Percentiles rank a stretch among this genome's conserved stretches.
Evolutionary conservation across 2,329 filamentous ascomycete genomes (phyloP).

Genomic region (Didymella pomorum): DNA sequence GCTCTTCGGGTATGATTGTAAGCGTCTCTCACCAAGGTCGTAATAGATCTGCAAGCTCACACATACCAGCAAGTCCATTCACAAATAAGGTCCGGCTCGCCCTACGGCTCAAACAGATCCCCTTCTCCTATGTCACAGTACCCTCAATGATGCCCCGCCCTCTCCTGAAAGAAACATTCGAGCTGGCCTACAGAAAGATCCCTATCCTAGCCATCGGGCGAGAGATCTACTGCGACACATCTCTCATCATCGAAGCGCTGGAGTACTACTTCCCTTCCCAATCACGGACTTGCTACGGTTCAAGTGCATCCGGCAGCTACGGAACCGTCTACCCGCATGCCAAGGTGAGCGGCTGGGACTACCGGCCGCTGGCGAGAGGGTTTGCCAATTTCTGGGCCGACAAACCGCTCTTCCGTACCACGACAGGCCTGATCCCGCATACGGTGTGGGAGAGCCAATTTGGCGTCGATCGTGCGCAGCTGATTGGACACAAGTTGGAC

Average conservation of each 20-base stretch:
- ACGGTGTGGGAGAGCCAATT: constrained; percentile 52
- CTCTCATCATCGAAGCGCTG: constrained; percentile 46
- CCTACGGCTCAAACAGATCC: constrained; percentile 43
- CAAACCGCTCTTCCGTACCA: constrained; percentile 51
- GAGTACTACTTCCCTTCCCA: constrained; percentile 40
- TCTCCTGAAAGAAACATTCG: constrained; percentile 46
- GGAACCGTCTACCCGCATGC: constrained; percentile 48
- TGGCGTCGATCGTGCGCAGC: constrained; percentile 48
- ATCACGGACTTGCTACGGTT: neutral
- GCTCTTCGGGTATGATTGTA: constrained; percentile 13
- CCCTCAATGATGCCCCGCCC: constrained; percentile 54
- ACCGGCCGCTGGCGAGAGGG: constrained; percentile 48
- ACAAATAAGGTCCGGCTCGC: constrained; percentile 51
- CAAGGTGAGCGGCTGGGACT: constrained; percentile 38
- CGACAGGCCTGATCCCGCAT: constrained; percentile 52
- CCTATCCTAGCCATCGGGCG: constrained; percentile 44
- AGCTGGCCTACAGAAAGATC: constrained; percentile 52
- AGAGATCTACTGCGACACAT: constrained; percentile 48
- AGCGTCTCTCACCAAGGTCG: neutral
- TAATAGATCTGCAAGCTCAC: neutral
- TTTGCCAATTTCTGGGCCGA: constrained; percentile 55
- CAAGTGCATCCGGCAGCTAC: constrained; percentile 29
- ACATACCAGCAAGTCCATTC: constrained; percentile 40
- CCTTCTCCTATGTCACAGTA: constrained; percentile 48
- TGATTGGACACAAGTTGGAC: constrained; percentile 52